phyloP scores from a whole-genome alignment of 2,329 filamentous ascomycete genomes.

The Penicillium sclerotigenum region DNA sequence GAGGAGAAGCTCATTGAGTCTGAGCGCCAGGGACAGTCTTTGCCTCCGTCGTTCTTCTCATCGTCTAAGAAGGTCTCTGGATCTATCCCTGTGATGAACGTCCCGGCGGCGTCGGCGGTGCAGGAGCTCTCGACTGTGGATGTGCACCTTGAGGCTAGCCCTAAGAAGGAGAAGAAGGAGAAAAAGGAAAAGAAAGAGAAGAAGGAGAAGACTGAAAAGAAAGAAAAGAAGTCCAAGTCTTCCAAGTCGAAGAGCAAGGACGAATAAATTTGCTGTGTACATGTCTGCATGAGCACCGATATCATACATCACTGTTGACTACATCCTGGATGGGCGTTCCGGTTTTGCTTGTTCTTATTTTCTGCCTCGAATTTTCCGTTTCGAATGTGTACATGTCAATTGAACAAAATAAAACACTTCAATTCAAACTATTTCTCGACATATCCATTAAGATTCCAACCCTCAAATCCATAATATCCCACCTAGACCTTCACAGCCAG shows the following conservation, averaged over 20 bases:
- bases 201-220: constrained; percentile 18
- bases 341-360: constrained; percentile 9
- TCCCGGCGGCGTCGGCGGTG: constrained; percentile 10
- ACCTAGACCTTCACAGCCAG: constrained; percentile 27
- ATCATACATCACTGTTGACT: constrained; percentile 9
- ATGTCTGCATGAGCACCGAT: constrained; percentile 9
- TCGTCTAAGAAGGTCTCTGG: constrained; percentile 17
- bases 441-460: constrained; percentile 10
- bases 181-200: constrained; percentile 26
- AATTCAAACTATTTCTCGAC: constrained; percentile 7
- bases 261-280: constrained; percentile 1
- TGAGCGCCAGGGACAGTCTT: constrained; percentile 46
- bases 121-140: constrained; percentile 18
- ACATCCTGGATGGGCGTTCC: constrained; percentile 10
- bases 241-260: constrained; percentile 12
- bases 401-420: constrained; percentile 3
- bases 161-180: constrained; percentile 13
- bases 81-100: constrained; percentile 19
- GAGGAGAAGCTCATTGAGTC: constrained; percentile 60
- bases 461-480: not conserved
- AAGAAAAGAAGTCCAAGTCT: constrained; percentile 10
- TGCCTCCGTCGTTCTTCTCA: constrained; percentile 20
- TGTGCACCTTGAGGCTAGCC: constrained; percentile 13
- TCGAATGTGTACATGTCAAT: constrained; percentile 18
- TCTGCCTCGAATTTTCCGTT: constrained; percentile 17